Evolutionary conservation across 352 stramenopile species (phyloP).

Genomic region (Blastocystis sp.): DNA sequence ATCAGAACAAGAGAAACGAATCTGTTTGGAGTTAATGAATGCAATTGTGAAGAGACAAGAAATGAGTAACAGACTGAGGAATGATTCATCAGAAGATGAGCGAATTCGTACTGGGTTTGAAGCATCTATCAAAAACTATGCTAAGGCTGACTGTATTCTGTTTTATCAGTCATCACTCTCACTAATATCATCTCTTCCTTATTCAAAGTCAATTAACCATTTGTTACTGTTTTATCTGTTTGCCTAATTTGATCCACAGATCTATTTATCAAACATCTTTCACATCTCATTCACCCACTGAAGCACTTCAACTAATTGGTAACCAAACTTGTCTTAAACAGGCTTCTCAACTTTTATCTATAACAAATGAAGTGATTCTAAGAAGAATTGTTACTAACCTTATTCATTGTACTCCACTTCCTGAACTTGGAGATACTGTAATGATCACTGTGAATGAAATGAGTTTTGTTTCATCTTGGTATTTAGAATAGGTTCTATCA

Average conservation of each 20-base stretch:
- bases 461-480: neutral
- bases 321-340: neutral
- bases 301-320: neutral
- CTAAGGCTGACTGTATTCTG: neutral
- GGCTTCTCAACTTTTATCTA: neutral
- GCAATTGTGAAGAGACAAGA: neutral
- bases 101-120: neutral
- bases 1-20: neutral
- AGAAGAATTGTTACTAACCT: neutral
- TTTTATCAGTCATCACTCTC: neutral
- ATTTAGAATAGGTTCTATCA: neutral
- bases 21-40: neutral
- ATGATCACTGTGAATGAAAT: neutral
- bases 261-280: neutral
- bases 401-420: slow-evolving; percentile 5
- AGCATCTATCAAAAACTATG: slow-evolving; percentile 14
- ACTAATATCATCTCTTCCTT: slow-evolving; percentile 1
- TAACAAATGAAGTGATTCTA: neutral
- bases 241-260: neutral
- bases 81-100: neutral
- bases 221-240: neutral
- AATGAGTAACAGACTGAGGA: neutral
- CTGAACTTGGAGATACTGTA: slow-evolving; percentile 17
- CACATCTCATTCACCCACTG: neutral
- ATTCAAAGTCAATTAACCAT: neutral